A percentile compares a stretch with the other conserved stretches of the same genome.
These are phyloP conservation scores for Aspergillus alliaceus DNA, from an alignment of 2,329 filamentous ascomycete genomes.

Conservation along the genomic window DNA sequence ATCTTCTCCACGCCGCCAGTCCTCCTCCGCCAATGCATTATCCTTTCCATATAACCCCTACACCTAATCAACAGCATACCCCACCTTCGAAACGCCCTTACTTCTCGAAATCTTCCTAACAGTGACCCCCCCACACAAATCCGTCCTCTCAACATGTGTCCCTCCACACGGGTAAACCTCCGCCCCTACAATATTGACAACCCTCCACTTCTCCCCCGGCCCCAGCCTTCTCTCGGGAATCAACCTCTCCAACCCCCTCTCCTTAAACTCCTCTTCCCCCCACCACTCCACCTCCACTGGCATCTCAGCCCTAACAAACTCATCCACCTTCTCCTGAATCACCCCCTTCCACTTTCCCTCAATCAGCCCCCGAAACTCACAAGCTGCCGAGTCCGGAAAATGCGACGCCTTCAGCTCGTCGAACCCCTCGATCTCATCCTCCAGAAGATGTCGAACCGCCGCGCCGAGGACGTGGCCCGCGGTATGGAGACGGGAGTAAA, in stretches of 20 bases:
- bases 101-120: slow-evolving; percentile 68
- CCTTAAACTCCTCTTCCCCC: slow-evolving; percentile 61
- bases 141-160: slow-evolving; percentile 66
- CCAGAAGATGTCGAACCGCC: slow-evolving; percentile 62
- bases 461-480: slow-evolving; percentile 71
- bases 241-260: slow-evolving; percentile 56
- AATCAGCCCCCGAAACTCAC: slow-evolving; percentile 68
- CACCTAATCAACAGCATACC: no score
- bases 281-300: slow-evolving; percentile 67
- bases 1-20: no score
- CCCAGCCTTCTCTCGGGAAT: slow-evolving; percentile 51
- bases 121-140: slow-evolving; percentile 54
- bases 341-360: slow-evolving; percentile 61
- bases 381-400: slow-evolving; percentile 65
- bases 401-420: slow-evolving; percentile 72
- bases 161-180: slow-evolving; percentile 75
- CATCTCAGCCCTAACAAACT: slow-evolving; percentile 56
- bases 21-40: no score
- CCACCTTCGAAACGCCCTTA: no score
- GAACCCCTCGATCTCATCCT: slow-evolving; percentile 54
- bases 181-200: slow-evolving; percentile 67
- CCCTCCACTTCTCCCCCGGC: slow-evolving; percentile 60
- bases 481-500: slow-evolving; percentile 70
- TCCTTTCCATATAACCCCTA: no score
- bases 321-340: slow-evolving; percentile 64